phyloP scores from a whole-genome alignment of 371 early-diverging fungal species.

The Actinomortierella wolfii region DNA sequence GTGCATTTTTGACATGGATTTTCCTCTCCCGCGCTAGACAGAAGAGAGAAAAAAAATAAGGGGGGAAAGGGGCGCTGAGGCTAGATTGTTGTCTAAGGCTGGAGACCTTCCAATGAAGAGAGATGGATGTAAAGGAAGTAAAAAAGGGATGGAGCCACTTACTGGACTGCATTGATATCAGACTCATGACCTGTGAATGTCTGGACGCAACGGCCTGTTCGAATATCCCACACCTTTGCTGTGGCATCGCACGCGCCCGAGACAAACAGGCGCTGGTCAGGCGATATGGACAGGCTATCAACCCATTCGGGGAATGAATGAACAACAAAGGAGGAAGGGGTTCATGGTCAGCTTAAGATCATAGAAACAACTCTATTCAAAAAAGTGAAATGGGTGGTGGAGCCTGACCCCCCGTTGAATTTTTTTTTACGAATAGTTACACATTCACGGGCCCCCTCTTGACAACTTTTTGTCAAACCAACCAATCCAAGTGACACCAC shows the following conservation, averaged over 20 bases:
- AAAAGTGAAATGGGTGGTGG: neutral
- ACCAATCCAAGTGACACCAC: neutral
- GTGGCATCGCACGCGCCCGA: slow-evolving; percentile 97
- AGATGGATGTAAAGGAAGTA: neutral
- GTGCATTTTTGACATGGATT: slow-evolving; percentile 1
- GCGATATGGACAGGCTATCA: slow-evolving; percentile 73
- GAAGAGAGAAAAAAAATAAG: neutral
- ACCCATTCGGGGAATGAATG: slow-evolving; percentile 18
- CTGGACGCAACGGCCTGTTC: slow-evolving; percentile 93
- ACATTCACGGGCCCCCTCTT: too few relatives aligned
- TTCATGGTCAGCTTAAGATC: neutral
- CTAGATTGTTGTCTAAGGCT: slow-evolving; percentile 15
- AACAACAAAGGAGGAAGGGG: neutral
- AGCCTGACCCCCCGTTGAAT: neutral
- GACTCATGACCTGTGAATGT: slow-evolving; percentile 97
- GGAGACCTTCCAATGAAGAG: too few relatives aligned
- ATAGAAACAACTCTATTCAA: neutral
- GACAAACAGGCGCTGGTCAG: slow-evolving; percentile 94
- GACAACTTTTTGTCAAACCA: neutral
- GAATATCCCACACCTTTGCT: slow-evolving; percentile 98
- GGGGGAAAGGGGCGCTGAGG: slow-evolving; percentile 5
- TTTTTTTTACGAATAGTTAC: too few relatives aligned
- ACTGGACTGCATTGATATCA: slow-evolving; percentile 97
- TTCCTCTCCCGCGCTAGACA: neutral
- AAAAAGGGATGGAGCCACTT: slow-evolving; percentile 37